Base-by-base conservation (phyloP, 257 asterid genomes). In the Anisodus acutangulus region DNA sequence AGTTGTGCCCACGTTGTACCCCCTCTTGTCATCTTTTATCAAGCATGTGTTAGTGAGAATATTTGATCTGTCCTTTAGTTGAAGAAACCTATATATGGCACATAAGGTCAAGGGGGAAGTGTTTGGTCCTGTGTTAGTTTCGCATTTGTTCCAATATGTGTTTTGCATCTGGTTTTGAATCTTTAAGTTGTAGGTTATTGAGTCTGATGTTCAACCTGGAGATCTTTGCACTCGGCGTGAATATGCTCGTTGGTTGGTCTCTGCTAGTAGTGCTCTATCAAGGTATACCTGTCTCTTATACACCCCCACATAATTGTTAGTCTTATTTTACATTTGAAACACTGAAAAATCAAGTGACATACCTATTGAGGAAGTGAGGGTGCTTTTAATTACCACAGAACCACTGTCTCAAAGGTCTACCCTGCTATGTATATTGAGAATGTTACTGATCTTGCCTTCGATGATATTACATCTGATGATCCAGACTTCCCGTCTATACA, bases 351-450 rank as follows among this genome's bases (percentile, higher is more conserved):
- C 51, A 17, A 43, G 57, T 43, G 57, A 70, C 19, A 59, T 70
- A n/a, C 39, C 37, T 6, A 76, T 82, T 19, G 49, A 26, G 80
- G 31, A 54, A 68, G 0, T 4, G 35, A 31, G 31, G 35, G 51
- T 2, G 63, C 68, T 74, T 78, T 68, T 66, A 43, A 43, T 60
- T 26, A 74, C 64, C 49, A 82, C 88, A 96, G 99, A 93, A 94
- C 87, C 89, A 88, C 91, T 51, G 88, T 94, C 80, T 92, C 98
- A 78, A 94, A 96, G 89, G 98, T 94, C 81, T 94, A 94, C 87
- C 98, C 99, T 80, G 99, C 99, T 84, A 96, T 96, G 98, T 96
- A 89, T 91, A 96, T 94, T 55, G 98, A 96, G 85, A 92, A 94
- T 89, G 88, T 92, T 84, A 91, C 98, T 54, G 98, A 96, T 85